phyloP scores from a whole-genome alignment of 2,329 filamentous ascomycete genomes.

The Calonectria naviculata region DNA sequence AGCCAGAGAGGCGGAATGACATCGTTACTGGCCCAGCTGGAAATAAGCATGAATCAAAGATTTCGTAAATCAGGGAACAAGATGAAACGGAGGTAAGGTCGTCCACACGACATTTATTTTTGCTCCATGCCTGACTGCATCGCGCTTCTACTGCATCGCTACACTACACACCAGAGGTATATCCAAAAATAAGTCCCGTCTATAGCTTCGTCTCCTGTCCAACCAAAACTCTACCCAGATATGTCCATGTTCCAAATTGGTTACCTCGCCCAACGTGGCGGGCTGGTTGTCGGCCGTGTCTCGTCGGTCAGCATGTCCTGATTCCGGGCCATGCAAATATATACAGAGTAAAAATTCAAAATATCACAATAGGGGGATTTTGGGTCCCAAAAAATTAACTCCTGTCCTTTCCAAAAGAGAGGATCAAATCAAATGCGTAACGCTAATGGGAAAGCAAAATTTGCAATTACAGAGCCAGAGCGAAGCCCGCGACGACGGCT shows the following conservation, averaged over 20 bases:
- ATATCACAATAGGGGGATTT: not conserved
- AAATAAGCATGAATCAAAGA: not conserved
- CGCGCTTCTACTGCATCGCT: not conserved
- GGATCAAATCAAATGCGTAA: not conserved
- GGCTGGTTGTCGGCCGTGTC: conserved; percentile 1
- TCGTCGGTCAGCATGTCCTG: not conserved
- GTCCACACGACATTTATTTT: not conserved
- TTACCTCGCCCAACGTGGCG: not conserved
- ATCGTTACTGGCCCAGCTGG: not conserved
- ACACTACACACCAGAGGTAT: not conserved
- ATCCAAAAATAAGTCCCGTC: not conserved
- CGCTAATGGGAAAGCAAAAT: not conserved
- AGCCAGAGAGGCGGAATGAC: not conserved
- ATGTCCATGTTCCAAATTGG: conserved; percentile 6
- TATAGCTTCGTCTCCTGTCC: not conserved
- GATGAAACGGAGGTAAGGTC: not conserved
- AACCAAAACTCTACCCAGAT: not conserved
- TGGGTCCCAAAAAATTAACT: conserved; percentile 6
- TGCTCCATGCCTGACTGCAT: not conserved
- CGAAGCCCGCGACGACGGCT: conserved; percentile 34
- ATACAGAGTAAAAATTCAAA: not conserved
- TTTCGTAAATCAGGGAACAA: not conserved
- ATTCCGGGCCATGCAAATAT: not conserved
- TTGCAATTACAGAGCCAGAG: conserved; percentile 23
- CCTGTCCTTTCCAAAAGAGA: not conserved